Evolutionary conservation across 2,329 filamentous ascomycete species (phyloP), one percentile per base, ranked within the genome.

Genomic region (Fusarium euwallaceae): DNA sequence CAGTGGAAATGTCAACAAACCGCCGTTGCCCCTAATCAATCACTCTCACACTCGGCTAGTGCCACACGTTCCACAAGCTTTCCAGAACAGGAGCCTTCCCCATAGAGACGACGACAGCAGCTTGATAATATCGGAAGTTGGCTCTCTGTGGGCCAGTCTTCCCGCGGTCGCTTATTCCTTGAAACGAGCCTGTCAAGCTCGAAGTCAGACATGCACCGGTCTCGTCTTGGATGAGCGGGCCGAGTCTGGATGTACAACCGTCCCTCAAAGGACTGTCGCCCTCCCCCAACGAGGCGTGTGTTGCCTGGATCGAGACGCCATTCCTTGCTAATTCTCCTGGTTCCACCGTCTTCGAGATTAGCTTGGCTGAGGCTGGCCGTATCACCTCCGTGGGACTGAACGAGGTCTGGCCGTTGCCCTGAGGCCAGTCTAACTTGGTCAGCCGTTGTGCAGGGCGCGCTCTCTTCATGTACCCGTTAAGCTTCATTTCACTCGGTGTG

Each of bases 341-440:
- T 79, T 71, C 51, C 73, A 79, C 78, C 55, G 72, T 78, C 76
- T 79, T 79, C 75, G 78, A 79, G 71, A 75, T 74, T 72, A 77
- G 68, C 74, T 75, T 78, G 76, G 66, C 67, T 72, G 64, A 72
- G 64, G 70, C 61, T 74, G 64, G 41, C 60, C 36, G 77, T 78
- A 70, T 73, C 66, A 78, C 76, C 68, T 39, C 62, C 55, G 71
- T 68, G 61, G 55, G 58, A 73, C 63, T 72, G 61, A 64, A 64
- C 65, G 56, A 73, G 67, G 66, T 58, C 58, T 58, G 61, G 43
- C 70, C 48, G 61, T 58, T 61, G 67, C 66, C 60, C 64, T 61
- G 66, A 61, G 58, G 36, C 61, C 55, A 69, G 53, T 53, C 58
- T 48, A 65, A 53, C 70, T 58, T 68, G 27, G 45, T 51, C 34